Evolutionary conservation across 2,329 filamentous ascomycete genomes (phyloP), one percentile per base, ranked within the genome.

Genomic region (Talaromyces sp.): DNA sequence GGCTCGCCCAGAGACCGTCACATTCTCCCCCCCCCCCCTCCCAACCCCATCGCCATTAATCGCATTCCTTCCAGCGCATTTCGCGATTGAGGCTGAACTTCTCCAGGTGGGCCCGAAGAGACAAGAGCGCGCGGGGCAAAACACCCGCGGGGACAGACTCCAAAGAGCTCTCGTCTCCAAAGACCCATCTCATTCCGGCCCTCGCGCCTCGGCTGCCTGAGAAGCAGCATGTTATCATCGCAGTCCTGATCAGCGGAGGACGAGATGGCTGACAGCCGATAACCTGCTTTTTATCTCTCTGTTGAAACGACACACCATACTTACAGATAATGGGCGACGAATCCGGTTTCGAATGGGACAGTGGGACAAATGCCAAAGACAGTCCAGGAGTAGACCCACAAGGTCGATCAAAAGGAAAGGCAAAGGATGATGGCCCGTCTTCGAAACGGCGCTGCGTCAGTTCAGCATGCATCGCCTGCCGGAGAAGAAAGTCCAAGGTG

Each of bases 381-480:
- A 27, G 56, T 30, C 51, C 40, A n/a, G 34, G n/a, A 16, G 27
- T 23, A 36, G 59, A 53, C 27, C 50, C 54, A 40, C 58, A 62
- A 42, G 52, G 66, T 14, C 71, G 68, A 66, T 63, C 57, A 40
- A 71, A 75, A 63, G 69, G 65, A 51, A 70, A 74, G 67, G 72
- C 65, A 61, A 64, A 71, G 58, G 72, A 72, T 58, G 67, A 65
- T 61, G 66, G 64, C 23, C 66, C 73, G 18, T 62, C 74, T 7
- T 73, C 73, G 10, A 93, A 93, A 75, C 83, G 90, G 65, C 84
- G 89, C 68, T 93, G 90, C 74, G 89, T 94, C 62, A 92, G 89
- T 76, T 93, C 89, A n/a, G 90, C 90, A 9, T 94, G 90, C 72
- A 86, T 93, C 70, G 90, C 90, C 18, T 94, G 90, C 73, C 85